Evolutionary conservation across 2,329 filamentous ascomycete species (phyloP).

Genomic region (Fragosphaeria purpurea): DNA sequence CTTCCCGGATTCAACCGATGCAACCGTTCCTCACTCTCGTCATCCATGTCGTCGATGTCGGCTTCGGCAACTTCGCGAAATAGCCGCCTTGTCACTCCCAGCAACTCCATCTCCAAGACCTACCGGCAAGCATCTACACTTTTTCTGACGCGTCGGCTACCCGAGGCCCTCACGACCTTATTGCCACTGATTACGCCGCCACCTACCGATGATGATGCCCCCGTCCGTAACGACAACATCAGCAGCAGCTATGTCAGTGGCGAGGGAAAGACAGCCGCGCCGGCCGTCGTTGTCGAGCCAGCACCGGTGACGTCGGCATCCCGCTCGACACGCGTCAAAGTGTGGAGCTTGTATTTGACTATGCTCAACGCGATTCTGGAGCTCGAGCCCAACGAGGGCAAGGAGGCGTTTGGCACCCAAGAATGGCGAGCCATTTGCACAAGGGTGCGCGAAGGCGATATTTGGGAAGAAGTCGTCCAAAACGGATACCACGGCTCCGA

Average conservation of each 20-base stretch:
- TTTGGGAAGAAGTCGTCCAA: slow-evolving; percentile 91
- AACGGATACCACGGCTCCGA: slow-evolving; percentile 83
- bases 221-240: slow-evolving; percentile 7
- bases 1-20: slow-evolving; percentile 16
- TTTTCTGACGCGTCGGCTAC: slow-evolving; percentile 85
- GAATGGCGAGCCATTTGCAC: slow-evolving; percentile 74
- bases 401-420: slow-evolving; percentile 72
- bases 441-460: slow-evolving; percentile 75
- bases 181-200: slow-evolving; percentile 66
- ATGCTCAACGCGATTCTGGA: slow-evolving; percentile 87
- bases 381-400: slow-evolving; percentile 81
- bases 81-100: slow-evolving; percentile 2
- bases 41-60: slow-evolving; percentile 45
- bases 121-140: slow-evolving; percentile 92
- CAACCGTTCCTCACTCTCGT: slow-evolving; percentile 33
- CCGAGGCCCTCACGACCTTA: slow-evolving; percentile 79
- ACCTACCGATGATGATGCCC: slow-evolving; percentile 29
- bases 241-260: background rate
- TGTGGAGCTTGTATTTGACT: slow-evolving; percentile 95
- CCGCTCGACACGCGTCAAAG: slow-evolving; percentile 76
- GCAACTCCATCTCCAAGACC: slow-evolving; percentile 66
- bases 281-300: slow-evolving; percentile 35
- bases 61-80: slow-evolving; percentile 32
- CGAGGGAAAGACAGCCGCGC: slow-evolving; percentile 18
- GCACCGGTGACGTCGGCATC: slow-evolving; percentile 74